Conservation (phyloP, 306 rosid genomes). For the Inga leiocalycina region DNA sequence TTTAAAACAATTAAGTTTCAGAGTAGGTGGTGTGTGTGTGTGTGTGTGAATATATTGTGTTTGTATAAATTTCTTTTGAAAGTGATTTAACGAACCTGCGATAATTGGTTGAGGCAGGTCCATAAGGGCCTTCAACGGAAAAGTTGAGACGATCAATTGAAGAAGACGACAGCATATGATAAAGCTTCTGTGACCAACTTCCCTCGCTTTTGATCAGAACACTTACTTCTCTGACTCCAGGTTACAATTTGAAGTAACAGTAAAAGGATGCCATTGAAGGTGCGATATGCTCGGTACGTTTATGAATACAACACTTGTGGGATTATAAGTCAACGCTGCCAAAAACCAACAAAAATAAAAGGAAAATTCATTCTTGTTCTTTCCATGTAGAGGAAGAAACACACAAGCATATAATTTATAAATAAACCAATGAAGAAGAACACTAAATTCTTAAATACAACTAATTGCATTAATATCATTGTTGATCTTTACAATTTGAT, state of each 20-base stretch:
- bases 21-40: too few relatives aligned
- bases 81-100: slow-evolving; percentile 44
- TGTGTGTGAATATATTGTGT: too few relatives aligned
- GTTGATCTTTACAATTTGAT: too few relatives aligned
- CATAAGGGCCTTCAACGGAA: slow-evolving; percentile 80
- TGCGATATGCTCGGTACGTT: slow-evolving; percentile 75
- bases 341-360: too few relatives aligned
- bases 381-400: too few relatives aligned
- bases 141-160: slow-evolving; percentile 44
- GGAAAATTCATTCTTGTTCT: too few relatives aligned
- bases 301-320: slow-evolving; percentile 70
- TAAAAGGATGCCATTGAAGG: slow-evolving; percentile 93
- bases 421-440: too few relatives aligned
- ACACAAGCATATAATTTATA: too few relatives aligned
- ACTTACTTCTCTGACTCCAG: slow-evolving; percentile 69
- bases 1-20: too few relatives aligned
- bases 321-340: slow-evolving; percentile 66
- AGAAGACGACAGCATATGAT: slow-evolving; percentile 56
- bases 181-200: slow-evolving; percentile 67
- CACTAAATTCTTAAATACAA: too few relatives aligned
- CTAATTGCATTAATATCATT: too few relatives aligned
- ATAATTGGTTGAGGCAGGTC: slow-evolving; percentile 55
- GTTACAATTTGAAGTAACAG: slow-evolving; percentile 64
- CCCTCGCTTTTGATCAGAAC: slow-evolving; percentile 72
- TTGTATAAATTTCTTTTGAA: neutral